Evolutionary conservation across 495 filamentous ascomycete genomes (phyloP), one percentile per base, ranked within the genome.

Genomic region (Lasiosphaeria miniovina): DNA sequence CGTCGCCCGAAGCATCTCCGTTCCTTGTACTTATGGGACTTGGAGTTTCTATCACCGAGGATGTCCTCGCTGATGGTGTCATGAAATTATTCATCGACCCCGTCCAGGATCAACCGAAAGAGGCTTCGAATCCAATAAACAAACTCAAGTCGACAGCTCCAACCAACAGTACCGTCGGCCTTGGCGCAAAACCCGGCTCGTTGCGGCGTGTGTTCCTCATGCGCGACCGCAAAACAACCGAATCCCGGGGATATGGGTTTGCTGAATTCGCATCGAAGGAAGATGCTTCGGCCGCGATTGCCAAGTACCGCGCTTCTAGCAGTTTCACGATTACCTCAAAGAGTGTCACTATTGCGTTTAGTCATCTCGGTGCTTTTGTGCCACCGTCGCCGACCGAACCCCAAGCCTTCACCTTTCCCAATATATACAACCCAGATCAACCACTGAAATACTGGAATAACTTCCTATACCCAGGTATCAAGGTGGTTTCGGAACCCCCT

Each of bases 221-320:
- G 60, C 83, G 90, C 51, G 89, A 94, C 65, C 80, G 88, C 60
- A 80, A 79, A 50, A 87, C 77, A 17, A 84, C 90, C 57, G 88
- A 92, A 53, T 92, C 88, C 58, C 93, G 90, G 86, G 84, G 87
- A 51, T 96, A 90, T 65, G 92, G 91, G 0, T 96, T 96, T 68
- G 92, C 89, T 31, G 92, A 96, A 69, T 96, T 93, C 68, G 85
- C 82, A n/a, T 89, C 72, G 0, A 63, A 80, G 45, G 72, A 91
- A 74, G 91, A 96, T 71, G 90, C 92, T 2, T 83, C 86, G 74
- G 88, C 85, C 38, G 92, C 92, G 3, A 73, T 94, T 58, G 76
- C 79, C 4, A 89, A 91, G 60, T 88, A 88, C 63, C 84, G 86
- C 14, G 88, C 86, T 2, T 85, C 88, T 49, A 85, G 91, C 6